Base-by-base conservation (phyloP, 805 yeast genomes). In the Maudiozyma turicensis region DNA sequence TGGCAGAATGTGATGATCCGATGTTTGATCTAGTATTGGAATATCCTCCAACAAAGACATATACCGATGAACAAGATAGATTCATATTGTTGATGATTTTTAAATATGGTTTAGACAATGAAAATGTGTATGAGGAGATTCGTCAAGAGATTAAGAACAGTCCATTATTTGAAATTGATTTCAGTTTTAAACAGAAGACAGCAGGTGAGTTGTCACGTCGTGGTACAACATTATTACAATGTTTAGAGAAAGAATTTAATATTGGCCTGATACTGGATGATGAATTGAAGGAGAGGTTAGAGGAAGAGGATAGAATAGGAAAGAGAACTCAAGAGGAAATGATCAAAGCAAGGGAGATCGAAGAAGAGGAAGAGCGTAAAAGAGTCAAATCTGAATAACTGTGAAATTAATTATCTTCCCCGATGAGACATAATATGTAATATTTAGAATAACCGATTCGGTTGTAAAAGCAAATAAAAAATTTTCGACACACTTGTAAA, bases 21-120 rank as follows among this genome's bases (percentile, higher is more conserved):
- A 69, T 91, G 54, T 86, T 84, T 63, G 95, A 91, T 56, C 70
- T 91, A 54, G 73, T 67, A 15, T 73, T 91, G 50, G 79, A 80
- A 54, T 77, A 74, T 53, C 95, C 95, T 3, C 88, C 93, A 7
- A 76, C 84, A 2, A 80, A 82, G 58, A 76, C 84, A 2, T 93
- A 80, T 66, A 79, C 86, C 32, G 95, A 86, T 45, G 95, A 86
- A 52, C 97, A 93, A 63, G 99, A 93, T 66, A 73, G 96, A 57
- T 93, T 86, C 65, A 68, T 93, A 56, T 69, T 93, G 50, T 78
- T 89, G 13, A 90, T 86, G 71, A 69, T 88, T 60, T 83, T 85
- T 69, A 74, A 84, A 52, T 80, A 78, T 61, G 99, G 99, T 0
- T 65, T 90, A 34, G 96, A 87, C 56, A 73, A 82, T 28, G 82